phyloP scores from a whole-genome alignment of 1,284 basidiomycete genomes.

The Boletus albobrunnescens region DNA sequence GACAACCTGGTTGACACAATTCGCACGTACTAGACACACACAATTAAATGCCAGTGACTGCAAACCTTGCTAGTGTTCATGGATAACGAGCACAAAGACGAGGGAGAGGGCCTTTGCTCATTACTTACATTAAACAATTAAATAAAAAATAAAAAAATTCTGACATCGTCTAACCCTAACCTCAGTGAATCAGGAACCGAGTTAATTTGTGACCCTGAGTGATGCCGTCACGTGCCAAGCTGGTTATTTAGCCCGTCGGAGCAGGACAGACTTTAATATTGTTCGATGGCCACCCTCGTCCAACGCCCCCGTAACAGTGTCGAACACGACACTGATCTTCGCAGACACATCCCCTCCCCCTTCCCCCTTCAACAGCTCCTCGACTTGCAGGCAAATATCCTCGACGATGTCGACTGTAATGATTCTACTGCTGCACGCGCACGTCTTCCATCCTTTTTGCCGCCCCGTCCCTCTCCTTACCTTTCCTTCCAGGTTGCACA shows the following conservation, averaged over 20 bases:
- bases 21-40: no score
- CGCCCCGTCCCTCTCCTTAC: neutral
- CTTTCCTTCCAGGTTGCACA: constrained; percentile 1
- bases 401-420: constrained; percentile 28
- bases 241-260: constrained; percentile 11
- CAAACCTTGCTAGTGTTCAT: no score
- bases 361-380: constrained; percentile 30
- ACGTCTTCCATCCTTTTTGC: neutral
- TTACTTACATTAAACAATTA: no score
- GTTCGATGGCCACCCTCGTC: constrained; percentile 31
- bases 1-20: no score
- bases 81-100: no score
- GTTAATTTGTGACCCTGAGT: constrained; percentile 11
- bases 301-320: constrained; percentile 10
- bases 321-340: constrained; percentile 7
- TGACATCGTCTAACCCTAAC: no score
- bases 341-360: constrained; percentile 30
- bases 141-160: no score
- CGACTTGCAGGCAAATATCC: constrained; percentile 10
- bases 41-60: no score
- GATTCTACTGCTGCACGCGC: constrained; percentile 3
- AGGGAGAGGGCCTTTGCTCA: no score
- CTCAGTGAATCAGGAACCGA: no score
- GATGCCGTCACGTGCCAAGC: constrained; percentile 19
- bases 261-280: no score